These are phyloP conservation scores for Blakeslea trispora DNA, from an alignment of 371 early-diverging fungal species.

Conservation along the genomic window DNA sequence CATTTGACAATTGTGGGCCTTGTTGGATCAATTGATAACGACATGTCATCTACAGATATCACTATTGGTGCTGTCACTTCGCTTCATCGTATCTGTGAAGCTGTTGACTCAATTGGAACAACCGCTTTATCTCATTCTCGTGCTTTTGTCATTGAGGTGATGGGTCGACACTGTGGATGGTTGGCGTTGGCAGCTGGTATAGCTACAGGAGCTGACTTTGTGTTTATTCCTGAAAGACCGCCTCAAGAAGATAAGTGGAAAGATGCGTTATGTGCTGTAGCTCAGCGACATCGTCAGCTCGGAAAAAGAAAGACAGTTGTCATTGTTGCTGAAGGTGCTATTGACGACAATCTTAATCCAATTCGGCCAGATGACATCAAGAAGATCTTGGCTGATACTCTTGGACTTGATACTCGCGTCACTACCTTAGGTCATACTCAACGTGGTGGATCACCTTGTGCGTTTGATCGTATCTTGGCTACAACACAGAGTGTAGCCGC, in stretches of 20 bases:
- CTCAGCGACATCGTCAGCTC: slow-evolving; percentile 74
- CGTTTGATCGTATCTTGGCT: slow-evolving; percentile 92
- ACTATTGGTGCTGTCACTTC: slow-evolving; percentile 98
- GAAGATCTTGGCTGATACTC: slow-evolving; percentile 73
- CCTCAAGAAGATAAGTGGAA: slow-evolving; percentile 86
- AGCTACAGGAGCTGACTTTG: slow-evolving; percentile 91
- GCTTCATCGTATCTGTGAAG: slow-evolving; percentile 97
- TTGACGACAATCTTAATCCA: slow-evolving; percentile 87
- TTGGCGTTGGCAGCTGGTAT: slow-evolving; percentile 94
- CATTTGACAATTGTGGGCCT: slow-evolving; percentile 94
- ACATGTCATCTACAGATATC: slow-evolving; percentile 96
- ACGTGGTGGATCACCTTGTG: slow-evolving; percentile 96
- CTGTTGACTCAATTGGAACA: slow-evolving; percentile 92
- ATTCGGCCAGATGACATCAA: slow-evolving; percentile 89
- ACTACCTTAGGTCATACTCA: slow-evolving; percentile 98
- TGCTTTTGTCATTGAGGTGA: slow-evolving; percentile 99
- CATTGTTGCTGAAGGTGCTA: slow-evolving; percentile 98
- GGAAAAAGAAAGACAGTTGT: slow-evolving; percentile 94
- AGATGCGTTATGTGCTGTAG: slow-evolving; percentile 74
- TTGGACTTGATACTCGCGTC: slow-evolving; percentile 91
- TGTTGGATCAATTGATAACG: slow-evolving; percentile 97
- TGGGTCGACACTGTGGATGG: slow-evolving; percentile 99
- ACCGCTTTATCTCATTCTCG: slow-evolving; percentile 97
- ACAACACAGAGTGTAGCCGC: slow-evolving; percentile 97
- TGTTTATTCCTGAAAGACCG: slow-evolving; percentile 98